Evolutionary conservation across 208 protist species (phyloP), one percentile per base, ranked within the genome.

Genomic region (Leishmania amazonensis): DNA sequence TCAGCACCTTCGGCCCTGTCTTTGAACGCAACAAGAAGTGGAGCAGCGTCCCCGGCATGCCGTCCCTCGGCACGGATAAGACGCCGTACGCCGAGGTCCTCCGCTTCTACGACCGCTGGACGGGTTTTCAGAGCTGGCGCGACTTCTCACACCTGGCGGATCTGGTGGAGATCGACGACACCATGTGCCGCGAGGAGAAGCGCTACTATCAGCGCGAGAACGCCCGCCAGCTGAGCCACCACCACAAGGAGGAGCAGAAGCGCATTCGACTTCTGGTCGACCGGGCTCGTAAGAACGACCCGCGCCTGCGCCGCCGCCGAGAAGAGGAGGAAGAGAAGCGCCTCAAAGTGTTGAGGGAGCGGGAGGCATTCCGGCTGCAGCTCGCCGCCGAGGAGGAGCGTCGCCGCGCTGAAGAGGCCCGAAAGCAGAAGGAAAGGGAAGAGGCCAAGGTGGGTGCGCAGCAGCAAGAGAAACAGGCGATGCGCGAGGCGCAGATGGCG

Each of bases 171-270:
- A 92, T 98, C 60, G 89, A 98, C 58, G 94, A 99, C 47, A 90
- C 89, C 57, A 98, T 99, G 85, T 94, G 87, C 81, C 88, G 99
- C 51, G 99, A 99, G 84, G 99, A 99, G 91, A 98, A 97, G 81
- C 93, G 99, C 76, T 99, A 96, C 91, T 99, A 99, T 91, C 91
- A 97, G 81, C 94, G 96, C n/a, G 93, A 99, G 82, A 99, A 99
- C 79, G 96, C 98, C 58, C 96, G 97, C 38, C 87, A 97, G 65
- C 88, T 98, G 70, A 86, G 78, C 28, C 92, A 96, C 68, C 85
- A 89, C 57, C 92, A 94, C 80, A 93, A 94, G 65, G 91, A 98
- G 62, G 98, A 99, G 89, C 87, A 91, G 78, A 88, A 95, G 79
- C 89, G 98, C 47, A 91, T 99, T 80, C 87, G 86, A 35, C 90